These are phyloP conservation scores for Rhodosorus marinus DNA, from an alignment of 23 red algal species.

Conservation along the genomic window DNA sequence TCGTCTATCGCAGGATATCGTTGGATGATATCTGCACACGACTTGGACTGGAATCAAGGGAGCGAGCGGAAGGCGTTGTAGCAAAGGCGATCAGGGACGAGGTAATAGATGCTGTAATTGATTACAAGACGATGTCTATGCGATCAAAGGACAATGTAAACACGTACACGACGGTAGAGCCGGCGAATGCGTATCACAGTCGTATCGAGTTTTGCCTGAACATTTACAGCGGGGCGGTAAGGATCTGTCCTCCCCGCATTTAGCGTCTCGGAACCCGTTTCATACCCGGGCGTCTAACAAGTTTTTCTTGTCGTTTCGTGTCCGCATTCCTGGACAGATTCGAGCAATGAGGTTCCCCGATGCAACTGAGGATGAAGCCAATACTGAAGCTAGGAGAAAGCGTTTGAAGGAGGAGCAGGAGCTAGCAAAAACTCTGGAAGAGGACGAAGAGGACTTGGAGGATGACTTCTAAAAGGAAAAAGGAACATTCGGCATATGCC, in stretches of 20 bases:
- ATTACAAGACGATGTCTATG: slow-evolving; percentile 44
- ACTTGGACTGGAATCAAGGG: slow-evolving; percentile 34
- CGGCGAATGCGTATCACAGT: slow-evolving; percentile 55
- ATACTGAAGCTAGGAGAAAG: slow-evolving; percentile 41
- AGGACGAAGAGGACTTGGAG: slow-evolving; percentile 64
- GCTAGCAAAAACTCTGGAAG: slow-evolving; percentile 56
- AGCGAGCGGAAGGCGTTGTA: slow-evolving; percentile 69
- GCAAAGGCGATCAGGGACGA: slow-evolving; percentile 93
- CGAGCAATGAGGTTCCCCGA: slow-evolving; percentile 97
- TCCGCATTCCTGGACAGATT: too few relatives aligned
- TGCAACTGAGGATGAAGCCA: slow-evolving; percentile 46
- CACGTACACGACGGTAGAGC: slow-evolving; percentile 65
- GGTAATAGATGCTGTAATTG: slow-evolving; percentile 84
- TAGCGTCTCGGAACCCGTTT: too few relatives aligned
- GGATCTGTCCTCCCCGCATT: too few relatives aligned
- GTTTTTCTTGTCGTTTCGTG: too few relatives aligned
- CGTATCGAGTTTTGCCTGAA: slow-evolving; percentile 93
- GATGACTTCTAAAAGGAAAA: slow-evolving; percentile 18
- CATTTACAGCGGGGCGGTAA: slow-evolving; percentile 80
- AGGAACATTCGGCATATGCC: background rate
- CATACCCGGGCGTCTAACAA: too few relatives aligned
- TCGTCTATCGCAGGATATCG: too few relatives aligned
- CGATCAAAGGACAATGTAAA: slow-evolving; percentile 46
- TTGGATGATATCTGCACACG: slow-evolving; percentile 45
- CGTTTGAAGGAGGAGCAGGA: slow-evolving; percentile 91